phyloP scores from a whole-genome alignment of 2,329 filamentous ascomycete genomes.

The Cephalotrichum gorgonifer region DNA sequence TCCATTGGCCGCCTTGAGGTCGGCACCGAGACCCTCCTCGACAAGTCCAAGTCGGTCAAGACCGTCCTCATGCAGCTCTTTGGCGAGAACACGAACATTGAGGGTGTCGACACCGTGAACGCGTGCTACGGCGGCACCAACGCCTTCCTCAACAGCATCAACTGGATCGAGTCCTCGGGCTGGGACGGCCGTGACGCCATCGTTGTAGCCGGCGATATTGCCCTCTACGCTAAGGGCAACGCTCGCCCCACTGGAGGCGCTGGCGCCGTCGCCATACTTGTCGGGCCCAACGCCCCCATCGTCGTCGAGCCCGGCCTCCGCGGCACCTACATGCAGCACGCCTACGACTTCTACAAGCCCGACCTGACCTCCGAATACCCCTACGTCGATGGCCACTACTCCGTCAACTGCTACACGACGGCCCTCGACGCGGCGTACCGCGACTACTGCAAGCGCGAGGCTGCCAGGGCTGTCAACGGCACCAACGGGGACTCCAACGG shows the following conservation, averaged over 20 bases:
- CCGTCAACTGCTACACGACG: conserved; percentile 70
- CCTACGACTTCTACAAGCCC: conserved; percentile 87
- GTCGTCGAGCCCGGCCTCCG: conserved; percentile 70
- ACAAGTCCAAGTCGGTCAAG: conserved; percentile 90
- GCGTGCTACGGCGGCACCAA: conserved; percentile 84
- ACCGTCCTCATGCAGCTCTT: conserved; percentile 82
- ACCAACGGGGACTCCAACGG: conserved; percentile 22
- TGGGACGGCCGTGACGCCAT: conserved; percentile 80
- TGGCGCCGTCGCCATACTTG: conserved; percentile 67
- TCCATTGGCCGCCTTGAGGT: conserved; percentile 74
- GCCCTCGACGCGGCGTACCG: conserved; percentile 74
- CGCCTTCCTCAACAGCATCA: conserved; percentile 71
- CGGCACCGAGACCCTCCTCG: conserved; percentile 74
- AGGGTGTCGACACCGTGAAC: conserved; percentile 75
- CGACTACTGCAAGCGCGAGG: conserved; percentile 67
- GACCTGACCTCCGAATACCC: conserved; percentile 82
- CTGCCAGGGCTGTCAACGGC: conserved; percentile 44
- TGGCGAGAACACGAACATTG: conserved; percentile 71
- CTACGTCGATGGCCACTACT: conserved; percentile 76
- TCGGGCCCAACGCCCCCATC: conserved; percentile 68
- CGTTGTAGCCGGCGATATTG: conserved; percentile 73
- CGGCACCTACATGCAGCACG: conserved; percentile 72
- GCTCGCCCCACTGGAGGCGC: conserved; percentile 74
- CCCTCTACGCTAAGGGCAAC: conserved; percentile 74
- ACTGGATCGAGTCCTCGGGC: conserved; percentile 78